Evolutionary conservation across 1,284 basidiomycete species (phyloP), one percentile per base, ranked within the genome.

Genomic region (Rhodofomes roseus): DNA sequence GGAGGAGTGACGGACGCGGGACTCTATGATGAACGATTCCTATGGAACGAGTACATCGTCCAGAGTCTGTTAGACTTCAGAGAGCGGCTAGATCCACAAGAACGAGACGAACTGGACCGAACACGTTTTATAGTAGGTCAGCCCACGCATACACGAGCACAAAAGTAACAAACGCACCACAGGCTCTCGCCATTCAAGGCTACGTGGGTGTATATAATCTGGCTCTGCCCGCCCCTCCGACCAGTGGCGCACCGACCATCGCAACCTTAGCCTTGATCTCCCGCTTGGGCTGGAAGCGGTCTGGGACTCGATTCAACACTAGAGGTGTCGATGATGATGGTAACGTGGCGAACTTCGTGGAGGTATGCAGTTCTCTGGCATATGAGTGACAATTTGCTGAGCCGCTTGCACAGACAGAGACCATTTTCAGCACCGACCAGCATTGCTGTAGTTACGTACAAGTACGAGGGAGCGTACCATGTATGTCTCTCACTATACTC

Each of bases 311-410:
- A 34, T 99, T 98, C 79, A 96, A 98, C 70, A 96, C 96, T 2
- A 85, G 97, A 60, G 97, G 97, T 0, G 92, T 99, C 23, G 97
- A 99, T 71, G 97, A 99, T 72, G 95, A 98, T 68, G 96, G 97
- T 41, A 91, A 97, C 71, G 93, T 92, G 20, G 97, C 97, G 53
- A 98, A 99, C 71, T 98, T 98, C 75, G 97, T 97, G 37, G 96
- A 98, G 83, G 92, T 87, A 67, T 58, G 79, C 34, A 23, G 23
- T 53, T 31, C 34, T 20, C 36, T 55, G 44, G 16, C 12, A 36
- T 46, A 53, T 55, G 16, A 6, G 53, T 25, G 20, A 18, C 31
- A 18, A 12, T 18, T 62, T n/a, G 48, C 58, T 44, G 44, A 59
- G 50, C 60, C 58, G 65, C 54, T 71, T 58, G 46, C 29, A 60